Conservation (phyloP, 768 basidiomycete species). For the Mycena olivaceomarginata region DNA sequence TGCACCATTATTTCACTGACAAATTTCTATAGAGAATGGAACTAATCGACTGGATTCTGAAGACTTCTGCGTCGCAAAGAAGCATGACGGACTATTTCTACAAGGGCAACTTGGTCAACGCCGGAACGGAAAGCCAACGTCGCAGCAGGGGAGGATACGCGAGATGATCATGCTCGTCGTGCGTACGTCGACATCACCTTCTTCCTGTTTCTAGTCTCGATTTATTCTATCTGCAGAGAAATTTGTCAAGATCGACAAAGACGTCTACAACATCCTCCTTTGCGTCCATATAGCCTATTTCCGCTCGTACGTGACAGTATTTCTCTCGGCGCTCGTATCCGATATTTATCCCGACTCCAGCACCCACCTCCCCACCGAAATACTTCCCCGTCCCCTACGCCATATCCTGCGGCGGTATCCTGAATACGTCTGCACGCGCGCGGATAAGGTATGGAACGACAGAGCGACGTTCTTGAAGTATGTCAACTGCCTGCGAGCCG, state of each 20-base stretch:
- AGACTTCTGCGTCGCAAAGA: neutral
- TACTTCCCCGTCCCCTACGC: slow-evolving; percentile 30
- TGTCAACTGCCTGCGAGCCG: slow-evolving; percentile 21
- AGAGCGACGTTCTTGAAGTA: slow-evolving; percentile 21
- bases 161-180: slow-evolving; percentile 30
- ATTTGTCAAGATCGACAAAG: slow-evolving; percentile 23
- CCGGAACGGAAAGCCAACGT: slow-evolving; percentile 1
- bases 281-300: slow-evolving; percentile 24
- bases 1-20: too few relatives aligned
- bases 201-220: neutral
- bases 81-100: slow-evolving; percentile 6
- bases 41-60: slow-evolving; percentile 25
- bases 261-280: slow-evolving; percentile 14
- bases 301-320: slow-evolving; percentile 14
- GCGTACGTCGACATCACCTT: slow-evolving; percentile 4
- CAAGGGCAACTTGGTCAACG: slow-evolving; percentile 17
- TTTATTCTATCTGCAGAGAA: slow-evolving; percentile 2
- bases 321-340: neutral
- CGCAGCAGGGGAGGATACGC: slow-evolving; percentile 29
- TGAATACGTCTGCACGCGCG: neutral
- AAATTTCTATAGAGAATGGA: slow-evolving; percentile 16
- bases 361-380: slow-evolving; percentile 25
- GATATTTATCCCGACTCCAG: neutral
- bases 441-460: neutral
- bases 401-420: slow-evolving; percentile 29